These are phyloP conservation scores for Paramecium bursaria DNA, from an alignment of 73 alveolate genomes.

Conservation along the genomic window DNA sequence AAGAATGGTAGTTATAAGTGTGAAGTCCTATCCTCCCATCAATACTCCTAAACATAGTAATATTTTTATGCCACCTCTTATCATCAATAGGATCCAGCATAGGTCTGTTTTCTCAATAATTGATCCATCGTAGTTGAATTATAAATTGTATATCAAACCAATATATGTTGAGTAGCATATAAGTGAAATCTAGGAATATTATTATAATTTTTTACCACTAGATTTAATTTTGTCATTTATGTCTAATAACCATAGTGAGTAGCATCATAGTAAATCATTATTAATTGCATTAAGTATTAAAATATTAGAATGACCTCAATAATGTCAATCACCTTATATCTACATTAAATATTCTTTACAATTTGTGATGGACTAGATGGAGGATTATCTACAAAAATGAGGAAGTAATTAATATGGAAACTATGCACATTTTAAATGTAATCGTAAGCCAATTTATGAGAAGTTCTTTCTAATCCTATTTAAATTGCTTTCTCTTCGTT, in stretches of 20 bases:
- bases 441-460: background rate
- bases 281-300: too few species aligned
- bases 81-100: constrained; percentile 33
- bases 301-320: background rate
- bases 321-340: background rate
- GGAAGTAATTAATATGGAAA: too few species aligned
- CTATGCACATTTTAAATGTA: background rate
- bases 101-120: too few species aligned
- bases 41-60: background rate
- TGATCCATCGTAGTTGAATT: too few species aligned
- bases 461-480: background rate
- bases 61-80: background rate
- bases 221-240: background rate
- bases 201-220: background rate
- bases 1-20: background rate
- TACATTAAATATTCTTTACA: background rate
- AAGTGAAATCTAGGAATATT: too few species aligned
- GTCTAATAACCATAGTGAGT: background rate
- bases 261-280: background rate
- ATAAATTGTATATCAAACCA: too few species aligned
- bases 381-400: background rate
- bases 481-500: too few species aligned
- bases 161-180: too few species aligned
- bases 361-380: background rate
- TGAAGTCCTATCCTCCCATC: background rate